Evolutionary conservation across 2,329 filamentous ascomycete species (phyloP), one percentile per base, ranked within the genome.

Genomic region (Nemania sp.): DNA sequence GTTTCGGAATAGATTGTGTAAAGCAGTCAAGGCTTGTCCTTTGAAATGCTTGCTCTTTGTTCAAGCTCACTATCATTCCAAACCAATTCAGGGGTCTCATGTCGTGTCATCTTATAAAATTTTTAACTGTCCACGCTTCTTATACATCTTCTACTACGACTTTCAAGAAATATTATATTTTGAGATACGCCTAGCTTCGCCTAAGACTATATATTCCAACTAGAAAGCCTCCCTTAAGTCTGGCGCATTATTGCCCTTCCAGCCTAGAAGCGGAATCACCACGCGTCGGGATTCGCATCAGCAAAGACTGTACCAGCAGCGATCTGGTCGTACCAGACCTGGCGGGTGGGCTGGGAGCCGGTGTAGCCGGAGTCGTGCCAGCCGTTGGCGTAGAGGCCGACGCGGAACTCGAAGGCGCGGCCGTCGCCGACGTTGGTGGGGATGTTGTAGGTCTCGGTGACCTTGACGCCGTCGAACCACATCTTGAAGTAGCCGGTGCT

Each of bases 251-350:
- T 12, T 14, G 12, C 8, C 5, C 33, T 15, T 36, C 14, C 26
- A 28, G 26, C 26, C 14, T 36, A 17, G 6, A 36, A 17, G 7
- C 7, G 33, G 4, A 36, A 19, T 53, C 22, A 58, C 61, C 56
- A 62, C 20, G 15, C 52, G 39, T 57, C 59, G 8, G 72, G 70
- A 52, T 75, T 70, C 1, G 69, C 73, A 61, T 77, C 74, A 7
- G 65, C 64, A 55, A 72, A 74, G 1, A 63, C 68, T 2, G 72
- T 73, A 1, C 75, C 77, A 6, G 74, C 66, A 5, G 73, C 71
- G 54, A 80, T 72, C 68, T 79, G 72, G 57, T 80, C 78, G 59
- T 73, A 78, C 75, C 76, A 81, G n/a, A 79, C 62, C 66, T 77
- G 70, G 8, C 77, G 68, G 19, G 73, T 74, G 0, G 31, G 12